Conservation (phyloP, 2,329 filamentous ascomycete genomes). For the Paracoccidioides brasiliensis region DNA sequence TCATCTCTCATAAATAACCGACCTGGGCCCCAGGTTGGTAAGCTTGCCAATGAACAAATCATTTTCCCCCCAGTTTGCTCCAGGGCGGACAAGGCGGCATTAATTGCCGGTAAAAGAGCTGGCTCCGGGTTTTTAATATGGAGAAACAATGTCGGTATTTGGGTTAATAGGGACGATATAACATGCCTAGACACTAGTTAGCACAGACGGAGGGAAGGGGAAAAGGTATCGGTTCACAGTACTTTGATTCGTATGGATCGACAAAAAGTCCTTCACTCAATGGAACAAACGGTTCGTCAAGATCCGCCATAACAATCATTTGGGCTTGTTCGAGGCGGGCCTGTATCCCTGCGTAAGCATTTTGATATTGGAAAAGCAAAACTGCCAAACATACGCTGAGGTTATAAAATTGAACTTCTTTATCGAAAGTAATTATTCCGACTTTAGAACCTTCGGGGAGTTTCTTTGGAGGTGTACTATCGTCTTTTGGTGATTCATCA, state of each 20-base stretch:
- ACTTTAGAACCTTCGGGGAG: constrained; percentile 74
- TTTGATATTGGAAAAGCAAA: constrained; percentile 14
- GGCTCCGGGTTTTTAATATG: constrained; percentile 83
- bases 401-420: constrained; percentile 97
- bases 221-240: constrained; percentile 15
- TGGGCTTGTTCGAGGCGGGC: constrained; percentile 71
- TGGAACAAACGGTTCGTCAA: constrained; percentile 92
- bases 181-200: constrained; percentile 42
- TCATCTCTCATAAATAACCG: constrained; percentile 77
- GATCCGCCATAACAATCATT: constrained; percentile 97
- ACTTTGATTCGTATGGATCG: constrained; percentile 80
- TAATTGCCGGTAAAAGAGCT: constrained; percentile 69
- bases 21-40: constrained; percentile 86
- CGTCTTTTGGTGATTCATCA: constrained; percentile 39
- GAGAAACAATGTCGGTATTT: constrained; percentile 76
- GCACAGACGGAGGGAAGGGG: constrained; percentile 3
- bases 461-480: constrained; percentile 40
- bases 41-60: constrained; percentile 69
- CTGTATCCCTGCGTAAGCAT: constrained; percentile 27
- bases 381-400: constrained; percentile 51
- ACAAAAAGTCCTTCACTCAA: constrained; percentile 87
- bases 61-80: constrained; percentile 85
- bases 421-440: constrained; percentile 91
- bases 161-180: constrained; percentile 74
- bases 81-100: constrained; percentile 70